Base-by-base conservation (phyloP, 495 filamentous ascomycete species). In the Aspergillus cavernicola region DNA sequence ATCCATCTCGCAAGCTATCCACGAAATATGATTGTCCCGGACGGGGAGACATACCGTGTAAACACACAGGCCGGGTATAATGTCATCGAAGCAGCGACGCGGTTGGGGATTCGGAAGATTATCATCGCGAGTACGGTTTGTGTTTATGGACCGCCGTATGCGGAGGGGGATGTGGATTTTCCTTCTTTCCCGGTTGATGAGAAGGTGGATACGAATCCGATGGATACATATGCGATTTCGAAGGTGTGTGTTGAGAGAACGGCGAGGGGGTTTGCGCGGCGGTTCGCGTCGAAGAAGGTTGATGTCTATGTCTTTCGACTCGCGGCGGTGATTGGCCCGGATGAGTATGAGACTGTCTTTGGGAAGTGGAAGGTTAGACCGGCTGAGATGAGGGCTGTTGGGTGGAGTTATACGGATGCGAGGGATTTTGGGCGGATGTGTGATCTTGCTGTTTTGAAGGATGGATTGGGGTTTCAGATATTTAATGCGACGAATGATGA, bases 401-500 rank as follows among this genome's bases (percentile, higher is more conserved):
- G 77, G 0, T 85, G 82, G 82, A 69, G 68, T 18, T 85, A 85
- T 52, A 79, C 78, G 26, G 81, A 85, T 67, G 75, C 82, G 1
- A 62, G 80, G 6, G 81, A 84, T 52, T 56, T 85, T 16, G 82
- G 80, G 3, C 73, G 79, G 63, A 83, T 85, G 49, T 82, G 77
- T 58, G 69, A 81, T 56, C 59, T 78, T 18, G 68, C 64, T 26
- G 69, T 81, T 13, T 15, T 66, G 43, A 78, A 74, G 55, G 69
- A 68, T 57, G 78, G 77, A 1, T 56, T 84, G 12, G 80, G 79
- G 1, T 84, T 83, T 48, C 78, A 84, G 59, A 64, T 83, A 0
- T 84, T 85, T 67, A 85, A 85, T 60, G 80, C 79, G 32, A 79
- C 76, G 3, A 85, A 84, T 60, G 74, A 80, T 66, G 76, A 74